Conservation (phyloP, 2,329 filamentous ascomycete species). For the Aurifilum marmelostoma region DNA sequence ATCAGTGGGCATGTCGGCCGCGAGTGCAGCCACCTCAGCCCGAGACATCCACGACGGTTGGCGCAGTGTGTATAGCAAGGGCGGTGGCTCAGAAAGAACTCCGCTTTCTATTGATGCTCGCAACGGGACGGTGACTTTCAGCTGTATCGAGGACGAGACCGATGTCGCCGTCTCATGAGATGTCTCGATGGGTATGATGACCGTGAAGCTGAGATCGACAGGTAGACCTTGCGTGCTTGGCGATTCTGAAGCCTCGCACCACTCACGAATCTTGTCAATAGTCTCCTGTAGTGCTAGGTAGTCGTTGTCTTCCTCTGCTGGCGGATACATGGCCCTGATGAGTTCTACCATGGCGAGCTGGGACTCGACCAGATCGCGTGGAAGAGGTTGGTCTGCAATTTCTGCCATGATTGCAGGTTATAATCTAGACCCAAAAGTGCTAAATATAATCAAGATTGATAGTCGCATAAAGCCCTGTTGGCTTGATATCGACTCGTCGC, state of each 20-base stretch:
- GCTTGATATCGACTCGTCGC: background rate
- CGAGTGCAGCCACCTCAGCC: conserved; percentile 24
- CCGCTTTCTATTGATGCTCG: conserved; percentile 2
- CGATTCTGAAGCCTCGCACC: conserved; percentile 19
- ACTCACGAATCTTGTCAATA: conserved; percentile 12
- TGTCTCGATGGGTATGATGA: conserved; percentile 20
- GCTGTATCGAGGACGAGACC: conserved; percentile 12
- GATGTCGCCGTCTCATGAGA: background rate
- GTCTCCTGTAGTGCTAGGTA: background rate
- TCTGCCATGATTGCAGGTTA: conserved; percentile 5
- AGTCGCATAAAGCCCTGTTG: background rate
- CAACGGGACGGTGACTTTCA: conserved; percentile 21
- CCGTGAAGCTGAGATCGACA: conserved; percentile 13
- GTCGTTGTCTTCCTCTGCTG: background rate
- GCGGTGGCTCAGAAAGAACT: conserved; percentile 12
- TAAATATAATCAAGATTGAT: background rate
- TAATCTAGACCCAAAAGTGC: background rate
- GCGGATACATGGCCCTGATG: conserved; percentile 28
- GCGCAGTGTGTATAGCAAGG: conserved; percentile 18
- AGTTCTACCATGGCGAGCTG: conserved; percentile 28
- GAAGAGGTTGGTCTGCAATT: background rate
- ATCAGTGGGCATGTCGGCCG: conserved; percentile 16
- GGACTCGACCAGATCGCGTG: conserved; percentile 24
- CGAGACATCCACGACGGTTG: conserved; percentile 27
- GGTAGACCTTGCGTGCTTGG: background rate